Conservation (phyloP, 2,329 filamentous ascomycete species). For the Talaromyces sp. region DNA sequence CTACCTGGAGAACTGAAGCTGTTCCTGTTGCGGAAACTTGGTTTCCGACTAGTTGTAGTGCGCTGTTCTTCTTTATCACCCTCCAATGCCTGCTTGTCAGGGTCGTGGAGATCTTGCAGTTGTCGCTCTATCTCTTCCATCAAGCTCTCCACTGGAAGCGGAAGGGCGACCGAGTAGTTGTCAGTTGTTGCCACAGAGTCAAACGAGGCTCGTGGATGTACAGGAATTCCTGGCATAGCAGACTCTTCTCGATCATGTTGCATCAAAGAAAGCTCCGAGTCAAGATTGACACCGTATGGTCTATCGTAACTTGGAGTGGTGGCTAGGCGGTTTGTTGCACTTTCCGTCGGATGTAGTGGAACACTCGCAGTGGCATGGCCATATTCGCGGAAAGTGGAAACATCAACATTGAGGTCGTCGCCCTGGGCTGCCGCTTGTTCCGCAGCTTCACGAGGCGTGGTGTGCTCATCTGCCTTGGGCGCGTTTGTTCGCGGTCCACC, state of each 20-base stretch:
- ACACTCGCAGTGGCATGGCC: slow-evolving; percentile 43
- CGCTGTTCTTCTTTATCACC: not conserved
- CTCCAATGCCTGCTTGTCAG: not conserved
- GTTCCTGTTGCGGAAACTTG: not conserved
- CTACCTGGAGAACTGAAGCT: not conserved
- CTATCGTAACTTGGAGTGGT: slow-evolving; percentile 56
- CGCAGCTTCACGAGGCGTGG: slow-evolving; percentile 75
- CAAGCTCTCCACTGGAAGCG: slow-evolving; percentile 65
- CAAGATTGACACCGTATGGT: slow-evolving; percentile 65
- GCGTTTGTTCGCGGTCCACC: slow-evolving; percentile 89
- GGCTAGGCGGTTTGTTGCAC: slow-evolving; percentile 56
- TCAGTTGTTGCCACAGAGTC: slow-evolving; percentile 61
- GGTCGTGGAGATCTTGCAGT: slow-evolving; percentile 38
- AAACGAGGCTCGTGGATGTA: slow-evolving; percentile 58
- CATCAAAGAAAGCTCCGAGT: slow-evolving; percentile 57
- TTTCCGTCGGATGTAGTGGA: slow-evolving; percentile 66
- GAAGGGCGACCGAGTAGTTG: slow-evolving; percentile 60
- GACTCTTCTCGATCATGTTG: slow-evolving; percentile 44
- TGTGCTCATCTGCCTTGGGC: slow-evolving; percentile 68
- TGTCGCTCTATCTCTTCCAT: slow-evolving; percentile 75
- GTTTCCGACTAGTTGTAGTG: not conserved
- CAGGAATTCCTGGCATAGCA: slow-evolving; percentile 43
- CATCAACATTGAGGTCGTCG: slow-evolving; percentile 84
- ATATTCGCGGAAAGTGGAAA: slow-evolving; percentile 67
- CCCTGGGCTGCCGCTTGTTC: slow-evolving; percentile 72